Evolutionary conservation across 116 monocot species (phyloP), one percentile per base, ranked within the genome.

Genomic region (Thalassia testudinum): DNA sequence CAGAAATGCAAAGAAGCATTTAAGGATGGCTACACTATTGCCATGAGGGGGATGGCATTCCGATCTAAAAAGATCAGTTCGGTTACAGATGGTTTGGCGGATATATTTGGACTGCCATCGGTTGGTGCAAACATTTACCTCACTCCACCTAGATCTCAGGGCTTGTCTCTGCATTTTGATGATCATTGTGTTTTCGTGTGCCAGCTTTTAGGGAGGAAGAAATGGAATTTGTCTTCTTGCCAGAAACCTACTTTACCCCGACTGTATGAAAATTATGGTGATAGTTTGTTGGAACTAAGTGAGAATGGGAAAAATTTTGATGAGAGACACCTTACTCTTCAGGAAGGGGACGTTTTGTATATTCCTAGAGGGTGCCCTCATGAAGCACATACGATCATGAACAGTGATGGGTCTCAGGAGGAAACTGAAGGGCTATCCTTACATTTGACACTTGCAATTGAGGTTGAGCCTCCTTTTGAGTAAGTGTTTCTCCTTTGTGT

Each of bases 111-210:
- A 42, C 82, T 79, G 54, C 92, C 92, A 47, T 92, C 86, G 14
- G 75, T 75, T 1, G 92, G 92, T 45, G 92, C 75, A 18, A 92
- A 92, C 34, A 37, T 86, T 26, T 92, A 92, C 58, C 54, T 92
- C 27, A 83, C 92, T 27, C 92, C 92, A 54, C 67, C 79, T 53
- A 43, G 56, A 37, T 79, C 92, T 37, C 92, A 92, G 67, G 92
- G 92, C 42, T 65, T 92, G 48, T 71, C 80, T 44, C 52, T 49
- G 27, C 92, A 92, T 50, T 92, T 60, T 71, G 92, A 92, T 45
- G 92, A 92, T 64, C 92, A 92, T 65, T 92, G 86, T 60, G 86
- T 92, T 40, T 76, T 92, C 66, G 78, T 92, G 26, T 92, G 83
- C 62, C 92, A 92, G 54, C 49, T 92, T 24, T 43, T 53, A 61